A percentile compares a stretch with the other conserved stretches of the same genome.
phyloP scores from a whole-genome alignment of 2,329 filamentous ascomycete genomes.

The Septoria linicola region DNA sequence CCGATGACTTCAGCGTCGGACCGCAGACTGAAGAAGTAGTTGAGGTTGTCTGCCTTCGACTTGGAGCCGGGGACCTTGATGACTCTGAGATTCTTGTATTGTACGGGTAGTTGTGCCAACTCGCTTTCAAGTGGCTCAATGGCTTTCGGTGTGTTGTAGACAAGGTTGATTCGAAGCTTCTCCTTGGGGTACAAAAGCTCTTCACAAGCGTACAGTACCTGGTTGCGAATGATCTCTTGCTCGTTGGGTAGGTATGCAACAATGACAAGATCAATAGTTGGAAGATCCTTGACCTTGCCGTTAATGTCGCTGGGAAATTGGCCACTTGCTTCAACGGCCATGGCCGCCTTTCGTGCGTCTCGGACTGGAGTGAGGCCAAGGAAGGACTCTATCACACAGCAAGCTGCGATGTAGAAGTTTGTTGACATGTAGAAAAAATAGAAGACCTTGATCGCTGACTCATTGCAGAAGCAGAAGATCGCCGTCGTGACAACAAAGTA shows the following conservation, averaged over 20 bases:
- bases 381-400: conserved; percentile 35
- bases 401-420: conserved; percentile 36
- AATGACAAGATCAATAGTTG: conserved; percentile 49
- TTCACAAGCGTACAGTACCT: conserved; percentile 48
- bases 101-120: conserved; percentile 40
- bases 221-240: conserved; percentile 51
- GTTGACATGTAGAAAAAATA: conserved; percentile 38
- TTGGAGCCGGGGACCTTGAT: conserved; percentile 51
- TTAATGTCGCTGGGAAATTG: conserved; percentile 32
- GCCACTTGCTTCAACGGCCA: conserved; percentile 31
- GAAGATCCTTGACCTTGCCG: conserved; percentile 36
- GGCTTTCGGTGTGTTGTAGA: conserved; percentile 51
- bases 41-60: conserved; percentile 53
- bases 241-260: conserved; percentile 55
- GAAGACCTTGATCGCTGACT: conserved; percentile 33
- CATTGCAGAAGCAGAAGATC: conserved; percentile 33
- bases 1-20: conserved; percentile 49
- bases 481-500: conserved; percentile 36
- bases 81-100: conserved; percentile 45
- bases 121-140: conserved; percentile 50
- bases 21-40: conserved; percentile 48
- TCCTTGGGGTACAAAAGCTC: conserved; percentile 49
- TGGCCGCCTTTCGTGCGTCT: conserved; percentile 31
- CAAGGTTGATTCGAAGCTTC: conserved; percentile 49
- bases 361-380: conserved; percentile 35